Base-by-base conservation (phyloP, 108 stramenopile genomes). In the Nannochloropsis gaditana region DNA sequence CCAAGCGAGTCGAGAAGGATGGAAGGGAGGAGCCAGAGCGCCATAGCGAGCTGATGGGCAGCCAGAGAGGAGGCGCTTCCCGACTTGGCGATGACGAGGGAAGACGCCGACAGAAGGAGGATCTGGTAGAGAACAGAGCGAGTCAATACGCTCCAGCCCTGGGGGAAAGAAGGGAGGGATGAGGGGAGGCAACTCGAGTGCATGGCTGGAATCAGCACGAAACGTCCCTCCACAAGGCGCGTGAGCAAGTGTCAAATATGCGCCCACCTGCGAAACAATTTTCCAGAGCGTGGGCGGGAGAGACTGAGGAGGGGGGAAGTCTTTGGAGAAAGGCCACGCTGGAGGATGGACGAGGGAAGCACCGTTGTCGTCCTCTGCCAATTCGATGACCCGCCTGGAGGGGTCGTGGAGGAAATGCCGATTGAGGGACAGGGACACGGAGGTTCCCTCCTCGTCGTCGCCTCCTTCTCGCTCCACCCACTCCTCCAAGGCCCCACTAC, bases 41-140 rank as follows among this genome's bases (percentile, higher is more conserved):
- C 15, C 59, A 73, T 73, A n/a, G 19, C 15, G 59, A 73, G 59
- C n/a, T 73, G 59, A n/a, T 73, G 59, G 59, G 59, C 59, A n/a
- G 59, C 59, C 19, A 73, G 59, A 73, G 19, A 73, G 59, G 59
- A 73, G 59, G 59, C 19, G 59, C 59, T 73, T n/a, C 59, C 59
- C 15, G 59, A 73, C 15, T n/a, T 15, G n/a, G 2, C 59, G n/a
- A 73, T 73, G 8, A 73, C n/a, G 8, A 73, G 59, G 19, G 59
- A 73, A n/a, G 59, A 73, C 19, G 59, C 59, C n/a, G 59, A 1
- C 19, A 73, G 59, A n/a, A 73, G 59, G 59, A 73, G n/a, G n/a
- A 73, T 73, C 59, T 73, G 59, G 59, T 73, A 73, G 2, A 73
- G 59, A 73, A 73, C 8, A n/a, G 59, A 73, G 59, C 59, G 59